Evolutionary conservation across 2,329 filamentous ascomycete genomes (phyloP), one percentile per base, ranked within the genome.

Genomic region (Trichoderma gracile): DNA sequence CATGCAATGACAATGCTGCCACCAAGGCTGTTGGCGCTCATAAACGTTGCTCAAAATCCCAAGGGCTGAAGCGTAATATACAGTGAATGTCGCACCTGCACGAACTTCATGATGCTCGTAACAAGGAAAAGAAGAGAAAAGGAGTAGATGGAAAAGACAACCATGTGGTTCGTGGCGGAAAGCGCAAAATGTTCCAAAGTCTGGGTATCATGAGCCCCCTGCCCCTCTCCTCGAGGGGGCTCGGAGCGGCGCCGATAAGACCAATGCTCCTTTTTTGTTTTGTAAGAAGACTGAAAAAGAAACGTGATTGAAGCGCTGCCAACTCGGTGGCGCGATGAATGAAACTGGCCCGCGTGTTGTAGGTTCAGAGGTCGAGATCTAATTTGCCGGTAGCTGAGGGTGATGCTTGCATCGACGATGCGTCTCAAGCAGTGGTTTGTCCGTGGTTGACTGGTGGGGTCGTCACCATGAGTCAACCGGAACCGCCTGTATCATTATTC

Each of bases 151-250:
- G 19, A 30, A 8, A 33, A 19, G 33, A n/a, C 8, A 61, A 53
- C 50, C 47, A 60, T 60, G 63, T 58, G 63, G 45, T 46, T 46
- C 56, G 30, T 47, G 30, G 55, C 46, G 50, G 43, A 60, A 60
- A 65, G 54, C 60, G 49, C 63, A 54, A 65, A 54, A 43, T 61
- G 40, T 65, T 52, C 56, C 56, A 65, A 65, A 61, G 56, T 60
- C 23, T 65, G 63, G 63, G 63, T 65, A 65, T 65, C 63, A 61
- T 65, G 47, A 60, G 52, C 49, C 63, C 56, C 23, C 56, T 42
- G 45, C 19, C 30, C 21, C 33, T 21, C 30, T 54, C 15, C 27
- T 21, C 38, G 19, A 38, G 40, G 58, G 49, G 63, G 63, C 27
- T 46, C 49, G 56, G 56, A 60, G 63, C 56, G 38, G 50, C 49